These are phyloP conservation scores for Pleurotus giganteus DNA, from an alignment of 768 basidiomycete species.

Conservation along the genomic window DNA sequence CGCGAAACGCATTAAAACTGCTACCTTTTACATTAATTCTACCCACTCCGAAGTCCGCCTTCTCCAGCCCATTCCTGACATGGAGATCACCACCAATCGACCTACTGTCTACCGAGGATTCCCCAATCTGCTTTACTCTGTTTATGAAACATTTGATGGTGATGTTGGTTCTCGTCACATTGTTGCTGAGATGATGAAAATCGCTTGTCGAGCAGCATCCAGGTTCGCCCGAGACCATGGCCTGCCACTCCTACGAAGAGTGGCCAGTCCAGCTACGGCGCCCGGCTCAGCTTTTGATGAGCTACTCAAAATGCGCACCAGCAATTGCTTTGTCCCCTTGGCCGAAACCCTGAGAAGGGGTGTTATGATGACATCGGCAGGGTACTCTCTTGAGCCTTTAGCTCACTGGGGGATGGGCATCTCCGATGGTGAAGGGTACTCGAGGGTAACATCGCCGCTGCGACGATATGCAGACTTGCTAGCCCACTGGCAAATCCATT, in stretches of 20 bases:
- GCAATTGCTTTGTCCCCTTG: slow-evolving; percentile 41
- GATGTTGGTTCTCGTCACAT: slow-evolving; percentile 48
- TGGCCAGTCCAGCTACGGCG: slow-evolving; percentile 29
- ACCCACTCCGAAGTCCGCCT: slow-evolving; percentile 25
- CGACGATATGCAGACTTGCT: slow-evolving; percentile 82
- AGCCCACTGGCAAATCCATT: slow-evolving; percentile 92
- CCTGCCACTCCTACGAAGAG: slow-evolving; percentile 65
- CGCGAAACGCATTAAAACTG: slow-evolving; percentile 17
- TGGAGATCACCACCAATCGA: slow-evolving; percentile 13
- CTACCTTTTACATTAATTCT: slow-evolving; percentile 21
- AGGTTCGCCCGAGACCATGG: slow-evolving; percentile 58
- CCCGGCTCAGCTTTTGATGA: slow-evolving; percentile 28
- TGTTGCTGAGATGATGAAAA: slow-evolving; percentile 81
- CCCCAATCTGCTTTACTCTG: slow-evolving; percentile 47
- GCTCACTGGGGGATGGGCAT: slow-evolving; percentile 72
- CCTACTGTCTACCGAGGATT: slow-evolving; percentile 45
- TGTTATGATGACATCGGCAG: slow-evolving; percentile 31
- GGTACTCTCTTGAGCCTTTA: slow-evolving; percentile 51
- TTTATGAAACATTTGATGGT: slow-evolving; percentile 22
- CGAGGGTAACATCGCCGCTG: slow-evolving; percentile 81
- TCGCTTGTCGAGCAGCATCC: slow-evolving; percentile 75
- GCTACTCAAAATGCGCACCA: slow-evolving; percentile 49
- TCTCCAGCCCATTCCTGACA: slow-evolving; percentile 22
- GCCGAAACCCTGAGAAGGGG: slow-evolving; percentile 30
- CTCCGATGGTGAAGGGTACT: slow-evolving; percentile 76